Conservation (phyloP, 148 eudicot genomes). For the Camellia granthamiana region DNA sequence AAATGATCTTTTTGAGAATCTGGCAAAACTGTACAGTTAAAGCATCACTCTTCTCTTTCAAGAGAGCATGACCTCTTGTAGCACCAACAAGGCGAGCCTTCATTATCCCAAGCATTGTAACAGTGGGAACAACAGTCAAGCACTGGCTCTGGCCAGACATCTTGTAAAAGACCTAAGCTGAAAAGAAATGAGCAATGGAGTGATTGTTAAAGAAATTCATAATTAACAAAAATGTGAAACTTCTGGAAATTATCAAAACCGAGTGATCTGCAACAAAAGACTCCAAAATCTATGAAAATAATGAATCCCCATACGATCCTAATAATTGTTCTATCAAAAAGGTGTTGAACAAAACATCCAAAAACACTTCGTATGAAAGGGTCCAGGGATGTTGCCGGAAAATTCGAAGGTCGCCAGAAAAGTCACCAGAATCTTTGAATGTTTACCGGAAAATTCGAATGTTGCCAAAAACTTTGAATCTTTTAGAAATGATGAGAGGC, state of each 20-base stretch:
- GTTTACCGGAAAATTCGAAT: no score
- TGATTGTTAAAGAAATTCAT: background rate
- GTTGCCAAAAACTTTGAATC: no score
- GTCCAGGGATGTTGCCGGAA: no score
- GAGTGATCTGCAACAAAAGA: background rate
- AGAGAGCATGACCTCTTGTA: background rate
- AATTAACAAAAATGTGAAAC: background rate
- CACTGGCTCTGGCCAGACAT: background rate
- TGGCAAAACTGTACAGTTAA: background rate
- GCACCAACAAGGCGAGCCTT: background rate
- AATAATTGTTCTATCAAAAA: no score
- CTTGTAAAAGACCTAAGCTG: background rate
- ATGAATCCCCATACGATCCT: no score
- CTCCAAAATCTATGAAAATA: no score
- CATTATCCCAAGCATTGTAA: background rate
- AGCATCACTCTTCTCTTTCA: background rate
- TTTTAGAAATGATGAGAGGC: no score
- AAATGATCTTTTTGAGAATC: background rate
- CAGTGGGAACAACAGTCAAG: background rate
- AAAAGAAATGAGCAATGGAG: background rate
- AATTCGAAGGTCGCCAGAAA: no score
- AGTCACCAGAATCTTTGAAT: no score
- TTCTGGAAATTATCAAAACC: no score
- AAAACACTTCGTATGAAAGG: background rate
- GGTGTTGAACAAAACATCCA: background rate